Base-by-base conservation (phyloP, 352 stramenopile genomes). In the Globisporangium cystogenes region DNA sequence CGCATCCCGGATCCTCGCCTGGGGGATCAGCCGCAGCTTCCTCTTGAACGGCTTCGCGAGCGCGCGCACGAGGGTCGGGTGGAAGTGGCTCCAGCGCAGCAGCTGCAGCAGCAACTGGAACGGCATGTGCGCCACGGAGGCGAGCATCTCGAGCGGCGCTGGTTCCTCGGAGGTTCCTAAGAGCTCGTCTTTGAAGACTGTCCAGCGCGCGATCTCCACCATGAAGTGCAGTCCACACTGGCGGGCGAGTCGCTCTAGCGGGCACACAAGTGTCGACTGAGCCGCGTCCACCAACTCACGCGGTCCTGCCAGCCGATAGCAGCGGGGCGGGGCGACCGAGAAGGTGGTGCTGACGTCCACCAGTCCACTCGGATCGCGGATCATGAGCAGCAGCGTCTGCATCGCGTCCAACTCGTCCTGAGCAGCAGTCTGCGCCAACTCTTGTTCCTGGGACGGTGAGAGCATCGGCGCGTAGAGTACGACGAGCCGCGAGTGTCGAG, bases 81-180 rank as follows among this genome's bases (percentile, higher is more conserved):
- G 77, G 55, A 82, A 93, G 52, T 83, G 76, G 31, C 74, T 86
- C 80, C 81, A 90, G 7, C 80, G 74, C 20, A 93, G 46, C 6
- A 87, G 47, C 18, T 91, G 68, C 26, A 86, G 24, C 31, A 89
- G 27, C 1, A 90, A 42, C 44, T 93, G 82, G 59, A 93, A 90
- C 23, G 82, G 76, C 16, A 90, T 48, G 26, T 78, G 72, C 27
- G 59, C 62, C 26, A 62, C 65, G 1, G 62, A 70, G 18, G 63
- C 51, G 46, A 81, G 70, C 52, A 86, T 70, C 6, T 57, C 51
- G 0, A 52, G 51, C 36, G 49, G 48, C 7, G 23, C 4, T 6
- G 37, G 15, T 3, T 4, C 12, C 12, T 4, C 16, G 7, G 20
- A 15, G 10, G 20, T n/a, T 21, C 0, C 2, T 23, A 16, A 20